Conservation (phyloP, 2,329 filamentous ascomycete species). For the Fusarium dimerum region DNA sequence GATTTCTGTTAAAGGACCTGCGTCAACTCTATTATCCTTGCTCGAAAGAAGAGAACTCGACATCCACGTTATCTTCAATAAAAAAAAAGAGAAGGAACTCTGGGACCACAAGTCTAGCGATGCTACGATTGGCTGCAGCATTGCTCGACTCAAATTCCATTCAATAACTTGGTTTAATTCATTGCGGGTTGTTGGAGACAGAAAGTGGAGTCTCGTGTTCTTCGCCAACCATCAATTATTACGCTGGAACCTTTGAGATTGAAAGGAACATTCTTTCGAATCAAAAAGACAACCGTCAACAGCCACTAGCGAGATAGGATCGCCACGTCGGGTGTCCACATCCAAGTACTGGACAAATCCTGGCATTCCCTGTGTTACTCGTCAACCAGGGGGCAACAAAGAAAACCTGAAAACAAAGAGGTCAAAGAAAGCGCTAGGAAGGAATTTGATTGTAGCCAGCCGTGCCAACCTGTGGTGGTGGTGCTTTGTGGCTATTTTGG, state of each 20-base stretch:
- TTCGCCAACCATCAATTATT: too few relatives aligned
- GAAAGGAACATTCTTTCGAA: not conserved
- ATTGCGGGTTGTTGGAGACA: too few relatives aligned
- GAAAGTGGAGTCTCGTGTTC: too few relatives aligned
- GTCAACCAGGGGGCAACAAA: not conserved
- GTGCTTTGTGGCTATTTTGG: constrained; percentile 22
- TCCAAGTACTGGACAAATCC: not conserved
- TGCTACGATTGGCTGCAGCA: too few relatives aligned
- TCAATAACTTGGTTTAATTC: too few relatives aligned
- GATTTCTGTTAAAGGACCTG: not conserved
- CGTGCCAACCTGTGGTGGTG: too few relatives aligned
- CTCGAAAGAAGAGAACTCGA: not conserved
- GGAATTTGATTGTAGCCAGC: too few relatives aligned
- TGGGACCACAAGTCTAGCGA: too few relatives aligned
- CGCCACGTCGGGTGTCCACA: not conserved
- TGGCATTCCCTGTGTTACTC: not conserved
- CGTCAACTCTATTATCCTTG: not conserved
- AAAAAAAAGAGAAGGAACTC: too few relatives aligned
- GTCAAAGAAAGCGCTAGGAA: not conserved
- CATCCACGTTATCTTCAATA: not conserved
- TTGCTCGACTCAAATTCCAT: too few relatives aligned
- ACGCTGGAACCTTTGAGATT: not conserved
- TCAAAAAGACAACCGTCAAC: not conserved
- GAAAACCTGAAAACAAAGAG: not conserved
- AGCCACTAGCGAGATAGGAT: not conserved